Percentiles rank a stretch among this genome's conserved stretches.
These are phyloP conservation scores for Penicillium sp. DNA, from an alignment of 2,329 filamentous ascomycete species.

Conservation along the genomic window DNA sequence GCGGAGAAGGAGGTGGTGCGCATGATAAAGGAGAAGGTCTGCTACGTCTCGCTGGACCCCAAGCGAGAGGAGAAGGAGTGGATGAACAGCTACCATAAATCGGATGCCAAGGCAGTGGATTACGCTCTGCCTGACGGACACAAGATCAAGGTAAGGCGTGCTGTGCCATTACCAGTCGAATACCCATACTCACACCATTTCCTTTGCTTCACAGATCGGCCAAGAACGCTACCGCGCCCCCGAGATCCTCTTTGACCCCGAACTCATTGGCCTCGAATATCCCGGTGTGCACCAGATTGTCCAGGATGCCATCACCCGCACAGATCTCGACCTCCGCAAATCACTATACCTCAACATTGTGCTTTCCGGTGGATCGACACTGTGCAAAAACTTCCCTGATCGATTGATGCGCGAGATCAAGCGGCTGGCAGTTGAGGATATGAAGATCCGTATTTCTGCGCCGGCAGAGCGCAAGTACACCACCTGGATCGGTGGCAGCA, in stretches of 20 bases:
- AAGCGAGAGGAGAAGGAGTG: conserved; percentile 96
- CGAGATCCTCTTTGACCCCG: conserved; percentile 95
- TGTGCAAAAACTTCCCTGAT: conserved; percentile 96
- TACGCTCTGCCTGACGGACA: conserved; percentile 90
- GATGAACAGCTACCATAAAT: conserved; percentile 65
- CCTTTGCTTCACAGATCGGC: conserved; percentile 59
- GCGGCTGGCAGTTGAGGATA: conserved; percentile 91
- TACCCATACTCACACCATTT: not conserved
- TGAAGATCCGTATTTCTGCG: conserved; percentile 98
- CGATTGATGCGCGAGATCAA: conserved; percentile 88
- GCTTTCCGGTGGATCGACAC: conserved; percentile 87
- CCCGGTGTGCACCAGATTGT: conserved; percentile 97
- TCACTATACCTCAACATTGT: conserved; percentile 95
- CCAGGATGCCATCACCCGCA: conserved; percentile 89
- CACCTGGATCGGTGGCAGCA: conserved; percentile 98
- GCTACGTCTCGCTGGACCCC: conserved; percentile 86
- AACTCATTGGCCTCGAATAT: conserved; percentile 95
- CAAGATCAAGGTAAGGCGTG: conserved; percentile 69
- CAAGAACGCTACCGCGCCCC: conserved; percentile 92
- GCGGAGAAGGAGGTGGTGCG: conserved; percentile 99
- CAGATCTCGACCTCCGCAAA: conserved; percentile 92
- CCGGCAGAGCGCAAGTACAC: conserved; percentile 97
- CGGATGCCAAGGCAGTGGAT: conserved; percentile 74
- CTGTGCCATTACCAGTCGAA: not conserved
- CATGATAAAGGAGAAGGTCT: conserved; percentile 90